A percentile compares a stretch with the other conserved stretches of the same genome.
Evolutionary conservation across 2,329 filamentous ascomycete genomes (phyloP).

Genomic region (Stagonosporopsis vannaccii): DNA sequence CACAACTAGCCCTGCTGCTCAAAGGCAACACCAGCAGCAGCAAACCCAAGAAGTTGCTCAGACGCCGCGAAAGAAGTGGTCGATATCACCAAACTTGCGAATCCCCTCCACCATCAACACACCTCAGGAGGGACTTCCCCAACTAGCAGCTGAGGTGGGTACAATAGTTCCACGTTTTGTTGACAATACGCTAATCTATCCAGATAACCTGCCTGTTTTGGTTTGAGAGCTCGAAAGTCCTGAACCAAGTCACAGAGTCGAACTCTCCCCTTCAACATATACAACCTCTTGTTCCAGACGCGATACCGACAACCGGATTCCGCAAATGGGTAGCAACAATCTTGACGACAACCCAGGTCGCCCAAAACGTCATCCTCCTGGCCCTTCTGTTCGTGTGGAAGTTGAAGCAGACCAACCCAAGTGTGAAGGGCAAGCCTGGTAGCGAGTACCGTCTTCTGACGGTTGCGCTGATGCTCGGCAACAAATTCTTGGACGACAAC

Average conservation of each 20-base stretch:
- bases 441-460: constrained; percentile 94
- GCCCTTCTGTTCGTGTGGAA: constrained; percentile 93
- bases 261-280: constrained; percentile 53
- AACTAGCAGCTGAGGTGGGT: constrained; percentile 51
- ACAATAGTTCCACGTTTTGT: background rate
- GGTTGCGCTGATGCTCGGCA: constrained; percentile 95
- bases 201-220: constrained; percentile 97
- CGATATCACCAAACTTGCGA: constrained; percentile 46
- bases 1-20: constrained; percentile 16
- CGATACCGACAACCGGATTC: constrained; percentile 80
- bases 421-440: constrained; percentile 86
- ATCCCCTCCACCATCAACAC: constrained; percentile 48
- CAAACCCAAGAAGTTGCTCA: constrained; percentile 30
- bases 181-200: constrained; percentile 19
- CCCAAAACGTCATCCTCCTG: constrained; percentile 90
- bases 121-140: constrained; percentile 50
- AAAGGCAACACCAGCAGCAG: constrained; percentile 27
- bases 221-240: constrained; percentile 87
- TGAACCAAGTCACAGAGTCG: constrained; percentile 75
- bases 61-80: constrained; percentile 40
- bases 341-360: constrained; percentile 92
- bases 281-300: constrained; percentile 70
- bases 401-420: constrained; percentile 87
- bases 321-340: constrained; percentile 93
- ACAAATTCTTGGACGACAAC: constrained; percentile 98